These are phyloP conservation scores for Cordyceps farinosa DNA, from an alignment of 2,329 filamentous ascomycete species.

Conservation along the genomic window DNA sequence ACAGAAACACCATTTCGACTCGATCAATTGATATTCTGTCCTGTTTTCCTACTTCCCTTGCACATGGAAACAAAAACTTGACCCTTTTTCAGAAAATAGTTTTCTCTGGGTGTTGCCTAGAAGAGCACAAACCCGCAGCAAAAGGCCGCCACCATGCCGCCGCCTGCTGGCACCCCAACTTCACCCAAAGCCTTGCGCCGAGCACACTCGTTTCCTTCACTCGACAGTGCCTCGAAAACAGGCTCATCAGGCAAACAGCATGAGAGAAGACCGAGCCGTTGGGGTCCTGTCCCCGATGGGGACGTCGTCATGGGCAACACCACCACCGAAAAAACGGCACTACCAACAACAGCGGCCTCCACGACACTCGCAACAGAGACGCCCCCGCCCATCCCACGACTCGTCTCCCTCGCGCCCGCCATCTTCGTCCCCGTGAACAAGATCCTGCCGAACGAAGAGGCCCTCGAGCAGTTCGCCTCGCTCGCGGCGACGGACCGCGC, in stretches of 20 bases:
- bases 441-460: conserved; percentile 21
- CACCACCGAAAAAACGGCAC: neutral
- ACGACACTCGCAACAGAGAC: conserved; percentile 13
- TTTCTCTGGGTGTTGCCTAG: neutral
- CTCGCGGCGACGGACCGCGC: conserved; percentile 26
- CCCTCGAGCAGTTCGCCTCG: conserved; percentile 29
- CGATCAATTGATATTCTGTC: too few species aligned
- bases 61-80: too few species aligned
- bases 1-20: neutral
- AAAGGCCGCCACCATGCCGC: neutral
- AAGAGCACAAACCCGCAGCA: neutral
- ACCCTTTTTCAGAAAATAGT: too few species aligned
- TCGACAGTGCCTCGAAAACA: neutral
- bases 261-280: neutral
- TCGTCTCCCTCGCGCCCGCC: conserved; percentile 27
- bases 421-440: conserved; percentile 35
- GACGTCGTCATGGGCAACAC: conserved; percentile 2
- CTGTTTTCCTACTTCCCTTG: too few species aligned
- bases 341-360: neutral
- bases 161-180: neutral
- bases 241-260: neutral
- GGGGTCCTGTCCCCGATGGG: neutral
- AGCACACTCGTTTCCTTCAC: neutral
- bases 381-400: conserved; percentile 18
- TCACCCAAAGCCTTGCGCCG: neutral